Percentiles rank a stretch among this genome's conserved stretches.
Conservation (phyloP, 2,329 filamentous ascomycete species). For the Fusarium falciforme region DNA sequence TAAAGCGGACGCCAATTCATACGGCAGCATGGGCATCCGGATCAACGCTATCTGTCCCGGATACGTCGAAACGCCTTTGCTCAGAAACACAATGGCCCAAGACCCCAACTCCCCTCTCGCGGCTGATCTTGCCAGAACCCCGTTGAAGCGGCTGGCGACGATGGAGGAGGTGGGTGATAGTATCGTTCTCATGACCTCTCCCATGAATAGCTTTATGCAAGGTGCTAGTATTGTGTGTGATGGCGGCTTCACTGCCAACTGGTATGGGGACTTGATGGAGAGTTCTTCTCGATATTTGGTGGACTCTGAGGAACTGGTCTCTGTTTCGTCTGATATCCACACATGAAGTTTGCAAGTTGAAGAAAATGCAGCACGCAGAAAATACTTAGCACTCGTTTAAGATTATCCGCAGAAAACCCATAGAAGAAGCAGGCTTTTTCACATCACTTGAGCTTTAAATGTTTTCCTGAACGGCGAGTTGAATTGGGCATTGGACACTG, state of each 20-base stretch:
- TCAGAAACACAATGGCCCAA: conserved; percentile 41
- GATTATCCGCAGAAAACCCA: background rate
- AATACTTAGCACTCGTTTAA: background rate
- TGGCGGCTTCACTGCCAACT: conserved; percentile 54
- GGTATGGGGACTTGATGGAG: background rate
- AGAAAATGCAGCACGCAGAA: background rate
- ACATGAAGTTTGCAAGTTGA: background rate
- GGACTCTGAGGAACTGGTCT: background rate
- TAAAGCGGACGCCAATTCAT: conserved; percentile 63
- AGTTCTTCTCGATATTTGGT: background rate
- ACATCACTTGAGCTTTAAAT: background rate
- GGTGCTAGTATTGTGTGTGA: conserved; percentile 61
- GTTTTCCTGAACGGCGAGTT: background rate
- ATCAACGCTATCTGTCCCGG: conserved; percentile 72
- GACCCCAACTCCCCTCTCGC: conserved; percentile 46
- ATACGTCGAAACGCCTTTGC: conserved; percentile 57
- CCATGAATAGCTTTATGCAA: conserved; percentile 64
- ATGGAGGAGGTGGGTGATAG: conserved; percentile 66
- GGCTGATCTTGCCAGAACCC: conserved; percentile 56
- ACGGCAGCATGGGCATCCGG: conserved; percentile 62
- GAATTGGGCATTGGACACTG: background rate
- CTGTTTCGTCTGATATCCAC: background rate
- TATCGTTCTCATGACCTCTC: conserved; percentile 62
- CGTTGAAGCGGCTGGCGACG: conserved; percentile 58
- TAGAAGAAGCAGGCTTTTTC: background rate